Percentiles rank a stretch among this genome's conserved stretches.
Conservation (phyloP, 2,329 filamentous ascomycete species). For the Aspergillus sp. region DNA sequence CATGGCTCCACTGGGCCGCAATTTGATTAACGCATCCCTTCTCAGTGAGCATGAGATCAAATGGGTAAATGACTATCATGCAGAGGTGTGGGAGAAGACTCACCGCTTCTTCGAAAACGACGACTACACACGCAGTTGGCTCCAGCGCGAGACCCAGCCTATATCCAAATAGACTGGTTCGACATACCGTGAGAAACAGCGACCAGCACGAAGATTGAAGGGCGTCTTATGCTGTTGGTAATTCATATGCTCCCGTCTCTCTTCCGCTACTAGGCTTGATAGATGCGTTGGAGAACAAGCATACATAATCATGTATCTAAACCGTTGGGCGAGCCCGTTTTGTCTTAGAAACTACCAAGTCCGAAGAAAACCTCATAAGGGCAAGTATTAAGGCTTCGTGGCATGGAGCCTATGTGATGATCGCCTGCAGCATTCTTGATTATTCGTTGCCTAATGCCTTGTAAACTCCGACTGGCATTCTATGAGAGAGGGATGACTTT, state of each 20-base stretch:
- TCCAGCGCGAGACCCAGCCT: slow-evolving; percentile 80
- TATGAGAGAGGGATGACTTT: too few relatives aligned
- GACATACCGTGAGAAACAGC: background rate
- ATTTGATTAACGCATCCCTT: slow-evolving; percentile 74
- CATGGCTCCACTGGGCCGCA: slow-evolving; percentile 92
- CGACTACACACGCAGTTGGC: slow-evolving; percentile 71
- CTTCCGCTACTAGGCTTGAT: background rate
- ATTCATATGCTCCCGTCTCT: background rate
- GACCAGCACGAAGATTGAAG: background rate
- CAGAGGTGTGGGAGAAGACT: slow-evolving; percentile 79
- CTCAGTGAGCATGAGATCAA: slow-evolving; percentile 73
- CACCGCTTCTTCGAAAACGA: slow-evolving; percentile 73
- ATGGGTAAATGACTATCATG: slow-evolving; percentile 87
- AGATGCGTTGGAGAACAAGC: background rate
- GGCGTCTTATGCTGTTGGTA: background rate
- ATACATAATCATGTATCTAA: background rate
- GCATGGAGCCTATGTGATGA: background rate
- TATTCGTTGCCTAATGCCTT: too few relatives aligned
- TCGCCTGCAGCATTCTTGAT: background rate
- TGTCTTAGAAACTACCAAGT: background rate
- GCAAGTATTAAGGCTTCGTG: background rate
- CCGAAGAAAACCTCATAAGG: background rate
- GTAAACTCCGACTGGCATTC: too few relatives aligned
- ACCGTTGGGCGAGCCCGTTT: background rate
- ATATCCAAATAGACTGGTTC: slow-evolving; percentile 46